Base-by-base conservation (phyloP, 768 basidiomycete genomes). In the Pholiota microspora region DNA sequence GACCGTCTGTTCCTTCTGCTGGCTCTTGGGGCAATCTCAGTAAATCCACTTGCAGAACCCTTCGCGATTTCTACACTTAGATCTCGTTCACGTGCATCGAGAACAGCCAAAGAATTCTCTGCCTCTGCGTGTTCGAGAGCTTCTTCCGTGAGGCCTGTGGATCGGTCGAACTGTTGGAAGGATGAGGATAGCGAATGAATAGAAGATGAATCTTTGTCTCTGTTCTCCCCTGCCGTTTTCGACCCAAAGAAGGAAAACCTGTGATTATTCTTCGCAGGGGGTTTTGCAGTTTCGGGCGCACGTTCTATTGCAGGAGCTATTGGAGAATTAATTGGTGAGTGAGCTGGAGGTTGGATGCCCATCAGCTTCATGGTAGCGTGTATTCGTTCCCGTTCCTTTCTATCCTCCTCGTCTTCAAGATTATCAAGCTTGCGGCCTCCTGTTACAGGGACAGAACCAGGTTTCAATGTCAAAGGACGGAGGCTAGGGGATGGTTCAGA, bases 351-450 rank as follows among this genome's bases (percentile, higher is more conserved):
- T 68, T 88, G 85, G 56, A 96, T 92, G 4, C 96, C 96, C 88
- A 95, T 93, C 25, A 96, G 74, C 67, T 93, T 92, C 89, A 98
- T 90, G 24, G 93, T 92, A 13, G 92, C 92, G 59, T 88, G 80
- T 51, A 98, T 76, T 13, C 94, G 82, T 67, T 94, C 94, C 52
- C 95, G 78, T 70, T 96, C 94, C 58, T 79, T 81, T 34, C 83
- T 78, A 65, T 97, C 94, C 57, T 98, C 93, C 55, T 98, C 96
- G 63, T 98, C 95, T 69, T 98, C 95, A 35, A 80, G 75, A 1
- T 86, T 92, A 55, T 95, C 92, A 32, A 95, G 71, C 69, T 94
- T 93, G 49, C 92, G 81, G 24, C 82, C 90, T 55, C 79, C 72
- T 2, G 81, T 81, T 28, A 85, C 74, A 5, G 84, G 64, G 49